Percentiles rank a stretch among this genome's conserved stretches.
These are phyloP conservation scores for Taiozyma sp. DNA, from an alignment of 1,139 yeast genomes.

Conservation along the genomic window DNA sequence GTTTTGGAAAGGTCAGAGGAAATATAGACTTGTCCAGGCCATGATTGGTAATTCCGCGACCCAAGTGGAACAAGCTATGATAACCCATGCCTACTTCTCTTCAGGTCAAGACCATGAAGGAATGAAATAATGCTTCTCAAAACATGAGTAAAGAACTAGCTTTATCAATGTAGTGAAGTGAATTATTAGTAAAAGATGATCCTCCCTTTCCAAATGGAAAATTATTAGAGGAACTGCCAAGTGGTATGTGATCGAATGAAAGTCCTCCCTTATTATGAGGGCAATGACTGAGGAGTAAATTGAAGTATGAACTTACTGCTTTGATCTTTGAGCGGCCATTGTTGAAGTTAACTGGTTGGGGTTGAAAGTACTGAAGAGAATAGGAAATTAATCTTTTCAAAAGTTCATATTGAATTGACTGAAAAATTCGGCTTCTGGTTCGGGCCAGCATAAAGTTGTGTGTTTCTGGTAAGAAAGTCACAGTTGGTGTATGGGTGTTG, in stretches of 20 bases:
- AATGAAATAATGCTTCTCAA: slow-evolving; percentile 1
- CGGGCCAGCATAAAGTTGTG: not conserved
- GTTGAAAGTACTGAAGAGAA: not conserved
- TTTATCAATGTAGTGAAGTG: slow-evolving; percentile 15
- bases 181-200: not conserved
- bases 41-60: slow-evolving; percentile 16
- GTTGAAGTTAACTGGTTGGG: not conserved
- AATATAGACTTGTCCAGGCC: slow-evolving; percentile 17
- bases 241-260: not conserved
- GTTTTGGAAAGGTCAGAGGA: slow-evolving; percentile 23
- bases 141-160: slow-evolving; percentile 18
- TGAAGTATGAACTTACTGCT: slow-evolving; percentile 24
- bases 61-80: slow-evolving; percentile 9
- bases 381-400: not conserved
- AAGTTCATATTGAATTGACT: not conserved
- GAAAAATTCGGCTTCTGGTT: not conserved
- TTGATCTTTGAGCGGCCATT: slow-evolving; percentile 25
- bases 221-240: not conserved
- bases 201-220: not conserved
- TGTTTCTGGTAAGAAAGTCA: not conserved
- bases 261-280: not conserved
- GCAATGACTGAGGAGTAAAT: not conserved
- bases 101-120: slow-evolving; percentile 1
- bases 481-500: not conserved
- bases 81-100: slow-evolving; percentile 24